phyloP scores from a whole-genome alignment of 2,329 filamentous ascomycete species.

The Fusarium denticulatum region DNA sequence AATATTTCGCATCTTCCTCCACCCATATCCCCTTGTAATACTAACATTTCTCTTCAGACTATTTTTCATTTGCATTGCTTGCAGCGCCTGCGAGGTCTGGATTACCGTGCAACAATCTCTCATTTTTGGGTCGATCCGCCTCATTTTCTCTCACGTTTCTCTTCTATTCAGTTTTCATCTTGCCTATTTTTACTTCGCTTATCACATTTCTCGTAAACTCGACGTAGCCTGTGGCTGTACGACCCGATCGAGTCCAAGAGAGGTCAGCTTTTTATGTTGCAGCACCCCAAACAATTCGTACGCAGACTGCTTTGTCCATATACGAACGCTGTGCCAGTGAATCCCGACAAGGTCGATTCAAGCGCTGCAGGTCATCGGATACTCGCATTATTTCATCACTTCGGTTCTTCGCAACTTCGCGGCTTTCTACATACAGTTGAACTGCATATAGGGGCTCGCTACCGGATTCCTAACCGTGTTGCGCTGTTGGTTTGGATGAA shows the following conservation, averaged over 20 bases:
- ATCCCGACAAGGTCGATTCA: conserved; percentile 13
- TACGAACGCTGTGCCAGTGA: conserved; percentile 33
- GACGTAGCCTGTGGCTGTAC: conserved; percentile 33
- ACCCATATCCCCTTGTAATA: conserved; percentile 19
- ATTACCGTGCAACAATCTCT: conserved; percentile 38
- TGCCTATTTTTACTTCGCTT: conserved; percentile 4
- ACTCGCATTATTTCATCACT: conserved; percentile 19
- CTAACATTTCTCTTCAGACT: conserved; percentile 34
- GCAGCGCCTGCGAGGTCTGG: conserved; percentile 38
- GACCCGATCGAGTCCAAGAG: conserved; percentile 30
- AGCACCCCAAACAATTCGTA: conserved; percentile 33
- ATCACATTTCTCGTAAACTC: conserved; percentile 27
- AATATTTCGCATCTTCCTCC: conserved; percentile 13
- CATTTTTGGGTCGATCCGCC: conserved; percentile 30
- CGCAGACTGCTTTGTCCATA: conserved; percentile 36
- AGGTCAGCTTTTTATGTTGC: conserved; percentile 40
- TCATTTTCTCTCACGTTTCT: conserved; percentile 32
- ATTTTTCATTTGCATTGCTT: conserved; percentile 33
- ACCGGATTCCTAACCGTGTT: conserved; percentile 14
- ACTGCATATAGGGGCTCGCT: conserved; percentile 33
- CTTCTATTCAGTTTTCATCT: conserved; percentile 26
- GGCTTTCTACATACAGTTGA: conserved; percentile 40
- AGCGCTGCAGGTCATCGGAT: conserved; percentile 29
- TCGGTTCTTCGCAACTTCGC: conserved; percentile 20
- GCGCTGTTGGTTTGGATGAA: conserved; percentile 32